Conservation (phyloP, 2,329 filamentous ascomycete genomes). For the Furcasterigmium furcatum region DNA sequence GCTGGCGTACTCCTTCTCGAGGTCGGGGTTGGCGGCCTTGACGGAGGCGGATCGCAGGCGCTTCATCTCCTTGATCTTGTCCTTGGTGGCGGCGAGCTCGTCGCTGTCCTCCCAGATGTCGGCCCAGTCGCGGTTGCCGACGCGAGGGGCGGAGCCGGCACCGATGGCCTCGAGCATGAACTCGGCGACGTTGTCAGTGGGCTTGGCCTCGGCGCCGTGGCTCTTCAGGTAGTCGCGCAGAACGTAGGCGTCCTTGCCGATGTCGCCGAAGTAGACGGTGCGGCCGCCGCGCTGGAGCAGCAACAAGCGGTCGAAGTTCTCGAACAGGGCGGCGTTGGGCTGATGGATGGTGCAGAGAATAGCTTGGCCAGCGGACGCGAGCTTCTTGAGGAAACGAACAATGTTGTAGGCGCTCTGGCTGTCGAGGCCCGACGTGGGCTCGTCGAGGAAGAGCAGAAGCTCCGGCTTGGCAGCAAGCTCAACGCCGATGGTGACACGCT, state of each 20-base stretch:
- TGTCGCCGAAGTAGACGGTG: slow-evolving; percentile 83
- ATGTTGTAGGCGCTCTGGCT: slow-evolving; percentile 73
- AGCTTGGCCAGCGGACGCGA: slow-evolving; percentile 77
- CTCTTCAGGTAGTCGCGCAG: slow-evolving; percentile 61
- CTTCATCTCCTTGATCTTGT: slow-evolving; percentile 66
- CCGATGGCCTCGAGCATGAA: slow-evolving; percentile 87
- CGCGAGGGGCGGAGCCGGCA: slow-evolving; percentile 67
- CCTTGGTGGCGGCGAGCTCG: slow-evolving; percentile 65
- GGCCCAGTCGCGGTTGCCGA: slow-evolving; percentile 75
- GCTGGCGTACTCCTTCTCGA: slow-evolving; percentile 78
- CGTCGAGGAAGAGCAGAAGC: slow-evolving; percentile 73
- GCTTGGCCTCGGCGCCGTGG: slow-evolving; percentile 58
- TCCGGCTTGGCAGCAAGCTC: slow-evolving; percentile 82
- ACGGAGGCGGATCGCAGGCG: slow-evolving; percentile 44
- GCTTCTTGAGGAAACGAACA: slow-evolving; percentile 73
- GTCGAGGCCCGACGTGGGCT: slow-evolving; percentile 74
- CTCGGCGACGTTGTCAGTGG: slow-evolving; percentile 62
- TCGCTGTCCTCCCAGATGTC: slow-evolving; percentile 74
- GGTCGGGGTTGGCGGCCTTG: slow-evolving; percentile 40
- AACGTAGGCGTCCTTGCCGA: slow-evolving; percentile 69
- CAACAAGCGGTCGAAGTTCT: slow-evolving; percentile 81
- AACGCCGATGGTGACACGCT: slow-evolving; percentile 87
- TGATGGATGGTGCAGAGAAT: slow-evolving; percentile 92
- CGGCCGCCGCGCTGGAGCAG: slow-evolving; percentile 75
- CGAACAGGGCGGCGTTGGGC: slow-evolving; percentile 80